Evolutionary conservation across 2,329 filamentous ascomycete genomes (phyloP), one percentile per base, ranked within the genome.

Genomic region (Stagonosporopsis rhizophila): DNA sequence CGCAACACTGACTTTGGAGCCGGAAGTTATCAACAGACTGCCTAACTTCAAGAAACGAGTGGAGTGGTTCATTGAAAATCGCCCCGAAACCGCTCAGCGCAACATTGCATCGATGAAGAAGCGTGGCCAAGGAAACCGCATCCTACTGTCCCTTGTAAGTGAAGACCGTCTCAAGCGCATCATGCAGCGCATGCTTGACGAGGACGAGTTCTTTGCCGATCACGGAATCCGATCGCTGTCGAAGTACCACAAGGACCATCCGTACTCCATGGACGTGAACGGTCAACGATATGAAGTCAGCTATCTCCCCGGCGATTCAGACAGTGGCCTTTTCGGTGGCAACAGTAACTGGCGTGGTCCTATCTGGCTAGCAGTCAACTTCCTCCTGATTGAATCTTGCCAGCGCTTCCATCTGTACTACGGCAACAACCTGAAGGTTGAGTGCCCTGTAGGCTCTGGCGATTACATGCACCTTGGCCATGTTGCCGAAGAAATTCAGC

Each of bases 331-430:
- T 5, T 98, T 98, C 70, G 94, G 94, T 49, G 94, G 94, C 64
- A 98, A 98, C 83, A 96, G 92, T 76, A 98, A 98, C 78, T 98
- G 94, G 94, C 87, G 94, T 79, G 94, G 81, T 0, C 94, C 95
- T 0, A 94, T 96, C 66, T 98, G 94, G 94, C 83, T 97, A 44
- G 95, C 92, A 60, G 92, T 96, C 79, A 98, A 98, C 78, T 97
- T 96, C 79, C 79, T 98, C 49, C 84, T 98, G 14, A 89, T 98
- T 37, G 94, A 98, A 76, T 94, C 93, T 6, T 84, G 97, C n/a
- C 90, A 96, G 69, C 85, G 94, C 28, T 98, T 96, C 81, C 96
- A 92, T 80, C 89, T 98, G 78, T 98, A 96, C 81, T 97, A 98
- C 72, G 94, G 94, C 58, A 89, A 90, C 56, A 85, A 87, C 15